Evolutionary conservation across 2,329 filamentous ascomycete species (phyloP).

Genomic region (Bimuria novae-zelandiae): DNA sequence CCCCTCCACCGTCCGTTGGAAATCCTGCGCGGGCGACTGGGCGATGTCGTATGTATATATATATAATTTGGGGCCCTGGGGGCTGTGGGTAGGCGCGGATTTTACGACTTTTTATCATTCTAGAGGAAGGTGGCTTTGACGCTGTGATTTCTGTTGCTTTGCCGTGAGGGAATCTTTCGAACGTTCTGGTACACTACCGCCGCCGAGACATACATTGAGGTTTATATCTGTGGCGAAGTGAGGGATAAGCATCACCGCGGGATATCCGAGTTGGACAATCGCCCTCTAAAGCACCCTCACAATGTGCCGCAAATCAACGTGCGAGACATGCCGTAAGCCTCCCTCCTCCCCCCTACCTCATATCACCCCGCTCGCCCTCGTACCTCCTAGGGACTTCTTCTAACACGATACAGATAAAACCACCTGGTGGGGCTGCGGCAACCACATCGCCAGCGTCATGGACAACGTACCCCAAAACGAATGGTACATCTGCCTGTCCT

Average conservation of each 20-base stretch:
- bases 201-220: no score
- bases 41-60: no score
- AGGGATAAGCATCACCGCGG: neutral
- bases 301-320: constrained; percentile 8
- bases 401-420: constrained; percentile 53
- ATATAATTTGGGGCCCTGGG: no score
- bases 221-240: no score
- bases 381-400: neutral
- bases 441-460: constrained; percentile 66
- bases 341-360: neutral
- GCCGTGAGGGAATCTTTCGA: no score
- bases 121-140: no score
- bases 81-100: no score
- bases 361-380: neutral
- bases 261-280: neutral
- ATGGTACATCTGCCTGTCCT: constrained; percentile 69
- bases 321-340: constrained; percentile 7
- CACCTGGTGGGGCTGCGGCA: constrained; percentile 70
- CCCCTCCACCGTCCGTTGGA: neutral
- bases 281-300: neutral
- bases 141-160: no score
- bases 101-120: no score
- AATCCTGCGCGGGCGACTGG: neutral
- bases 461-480: constrained; percentile 61
- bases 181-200: no score